Base-by-base conservation (phyloP, 192 early-diverging fungal genomes). In the Coemansia biformis region DNA sequence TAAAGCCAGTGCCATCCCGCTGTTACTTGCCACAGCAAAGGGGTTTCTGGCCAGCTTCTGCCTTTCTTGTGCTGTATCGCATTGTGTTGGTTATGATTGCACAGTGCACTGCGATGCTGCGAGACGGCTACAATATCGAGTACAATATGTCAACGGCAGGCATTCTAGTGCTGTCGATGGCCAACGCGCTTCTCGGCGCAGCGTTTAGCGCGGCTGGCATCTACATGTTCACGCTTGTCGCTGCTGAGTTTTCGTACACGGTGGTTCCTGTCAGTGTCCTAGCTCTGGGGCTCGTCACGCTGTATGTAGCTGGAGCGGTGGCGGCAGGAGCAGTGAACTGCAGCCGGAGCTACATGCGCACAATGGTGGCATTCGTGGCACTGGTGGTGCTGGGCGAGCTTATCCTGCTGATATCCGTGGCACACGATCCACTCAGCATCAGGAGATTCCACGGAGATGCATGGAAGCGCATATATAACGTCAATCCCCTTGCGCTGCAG, bases 401-500 rank as follows among this genome's bases (percentile, higher is more conserved):
- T 1, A 19, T 54, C 38, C 22, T 75, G 11, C 24, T 60, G 15
- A 26, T 66, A 1, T 26, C 18, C 4, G 45, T 47, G 6, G 17
- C 75, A 10, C 38, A 62, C 16, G 55, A 55, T 14, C 47, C 42
- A 3, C 22, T 45, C 18, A 42, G 29, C 7, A 49, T 64, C 0
- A 54, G 59, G 14, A 35, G 17, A 8, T 26, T 54, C 12, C 43
- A 79, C 13, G 57, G 68, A 38, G 19, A 36, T 2, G 50, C 71
- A n/a, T 82, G 81, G 81, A 33, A 45, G 2, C 59, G 54, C 13
- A 59, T 58, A 1, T 77, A 72, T 40, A 50, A 61, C 10, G 24
- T 52, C 14, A 65, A 78, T 32, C 65, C 48, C 1, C 48, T 57
- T 7, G 18, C 58, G 7, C 39, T 82, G 16, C 59, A 59, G 47